Conservation (phyloP, 495 filamentous ascomycete species). For the Xylaria venustula region DNA sequence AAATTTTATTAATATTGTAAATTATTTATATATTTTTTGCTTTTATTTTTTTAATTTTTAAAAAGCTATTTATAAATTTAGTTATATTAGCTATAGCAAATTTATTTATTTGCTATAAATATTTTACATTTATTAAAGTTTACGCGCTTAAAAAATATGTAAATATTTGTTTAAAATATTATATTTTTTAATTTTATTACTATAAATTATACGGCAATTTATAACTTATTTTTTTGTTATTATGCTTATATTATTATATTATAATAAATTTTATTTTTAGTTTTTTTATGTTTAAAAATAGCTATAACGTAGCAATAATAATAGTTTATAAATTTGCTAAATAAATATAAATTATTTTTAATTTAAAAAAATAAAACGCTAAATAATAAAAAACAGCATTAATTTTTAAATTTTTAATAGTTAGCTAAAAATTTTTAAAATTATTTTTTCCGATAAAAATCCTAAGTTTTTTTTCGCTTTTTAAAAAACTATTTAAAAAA, state of each 20-base stretch:
- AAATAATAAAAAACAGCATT: neutral
- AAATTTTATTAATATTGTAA: too few species aligned
- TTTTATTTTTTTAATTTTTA: neutral
- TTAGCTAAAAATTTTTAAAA: neutral
- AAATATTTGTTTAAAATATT: neutral
- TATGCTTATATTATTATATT: slow-evolving; percentile 11
- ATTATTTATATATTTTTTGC: neutral
- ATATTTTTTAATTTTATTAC: neutral
- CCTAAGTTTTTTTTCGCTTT: neutral
- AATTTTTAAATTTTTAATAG: neutral
- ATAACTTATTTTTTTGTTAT: slow-evolving; percentile 2
- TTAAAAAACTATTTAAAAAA: neutral
- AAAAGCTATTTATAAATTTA: slow-evolving; percentile 10
- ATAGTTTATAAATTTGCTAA: neutral
- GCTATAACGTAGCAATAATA: neutral
- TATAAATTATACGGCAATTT: slow-evolving; percentile 8
- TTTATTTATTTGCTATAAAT: neutral
- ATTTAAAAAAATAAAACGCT: neutral
- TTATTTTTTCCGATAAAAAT: neutral
- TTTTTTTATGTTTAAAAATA: neutral
- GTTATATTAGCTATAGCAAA: neutral
- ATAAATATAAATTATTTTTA: neutral
- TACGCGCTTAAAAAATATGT: neutral
- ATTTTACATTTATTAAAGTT: neutral
- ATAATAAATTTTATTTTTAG: neutral